phyloP scores from a whole-genome alignment of 441 rosid genomes.

The Syzygium syzygioides region DNA sequence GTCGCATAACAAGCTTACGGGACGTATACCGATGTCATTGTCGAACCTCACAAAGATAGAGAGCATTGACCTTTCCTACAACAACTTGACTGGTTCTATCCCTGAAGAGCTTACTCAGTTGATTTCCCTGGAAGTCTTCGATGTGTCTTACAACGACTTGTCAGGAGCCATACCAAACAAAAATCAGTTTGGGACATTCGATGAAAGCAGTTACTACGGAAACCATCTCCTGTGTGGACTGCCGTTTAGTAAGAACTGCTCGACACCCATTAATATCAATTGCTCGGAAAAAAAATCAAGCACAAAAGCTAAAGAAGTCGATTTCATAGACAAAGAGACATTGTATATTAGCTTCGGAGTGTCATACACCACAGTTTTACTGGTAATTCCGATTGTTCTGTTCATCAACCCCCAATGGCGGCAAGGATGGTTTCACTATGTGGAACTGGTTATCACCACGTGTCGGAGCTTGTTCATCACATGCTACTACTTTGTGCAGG shows the following conservation, averaged over 20 bases:
- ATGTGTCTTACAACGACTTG: not conserved
- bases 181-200: too few relatives aligned
- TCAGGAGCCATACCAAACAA: not conserved
- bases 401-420: not conserved
- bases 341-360: not conserved
- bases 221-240: not conserved
- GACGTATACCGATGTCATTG: too few relatives aligned
- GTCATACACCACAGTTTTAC: too few relatives aligned
- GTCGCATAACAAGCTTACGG: too few relatives aligned
- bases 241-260: too few relatives aligned
- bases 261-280: accelerated
- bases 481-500: too few relatives aligned
- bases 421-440: accelerated
- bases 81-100: too few relatives aligned
- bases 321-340: not conserved
- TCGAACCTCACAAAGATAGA: too few relatives aligned
- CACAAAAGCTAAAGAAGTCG: not conserved
- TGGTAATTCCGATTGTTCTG: accelerated
- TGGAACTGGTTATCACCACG: not conserved
- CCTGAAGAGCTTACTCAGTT: too few relatives aligned
- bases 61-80: too few relatives aligned
- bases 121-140: not conserved
- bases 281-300: not conserved
- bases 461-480: not conserved
- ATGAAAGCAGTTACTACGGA: not conserved